Conservation (phyloP, 331 rosid genomes). For the Spiraea crenata region DNA sequence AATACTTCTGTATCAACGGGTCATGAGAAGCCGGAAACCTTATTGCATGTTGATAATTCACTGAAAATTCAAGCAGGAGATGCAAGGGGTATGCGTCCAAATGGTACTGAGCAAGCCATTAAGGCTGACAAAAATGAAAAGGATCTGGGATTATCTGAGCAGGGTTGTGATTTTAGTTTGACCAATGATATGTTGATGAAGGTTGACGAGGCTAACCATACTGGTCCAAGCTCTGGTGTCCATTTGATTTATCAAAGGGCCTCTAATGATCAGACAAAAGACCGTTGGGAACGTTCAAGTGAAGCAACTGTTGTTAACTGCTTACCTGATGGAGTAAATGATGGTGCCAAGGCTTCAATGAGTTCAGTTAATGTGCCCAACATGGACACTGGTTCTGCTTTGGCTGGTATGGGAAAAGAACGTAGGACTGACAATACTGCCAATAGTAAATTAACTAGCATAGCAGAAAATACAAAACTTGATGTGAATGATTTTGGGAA, state of each 20-base stretch:
- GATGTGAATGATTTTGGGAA: constrained; percentile 29
- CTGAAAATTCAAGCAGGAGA: constrained; percentile 15
- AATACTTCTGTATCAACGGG: constrained; percentile 21
- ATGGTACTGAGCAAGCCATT: constrained; percentile 17
- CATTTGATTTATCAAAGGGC: too few species aligned
- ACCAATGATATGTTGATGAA: constrained; percentile 26
- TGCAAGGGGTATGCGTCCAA: constrained; percentile 12
- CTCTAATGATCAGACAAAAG: too few species aligned
- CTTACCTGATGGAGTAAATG: constrained; percentile 27
- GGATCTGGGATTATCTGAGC: constrained; percentile 28
- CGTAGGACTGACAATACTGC: constrained; percentile 26
- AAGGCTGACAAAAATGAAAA: constrained; percentile 30
- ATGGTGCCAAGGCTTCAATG: constrained; percentile 25
- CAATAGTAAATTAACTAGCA: constrained; percentile 16
- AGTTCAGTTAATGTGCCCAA: constrained; percentile 31
- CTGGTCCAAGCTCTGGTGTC: constrained; percentile 12
- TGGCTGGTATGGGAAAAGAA: constrained; percentile 27
- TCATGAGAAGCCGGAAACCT: constrained; percentile 33
- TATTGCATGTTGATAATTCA: constrained; percentile 13
- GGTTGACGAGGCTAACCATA: constrained; percentile 26
- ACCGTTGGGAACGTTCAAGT: background rate
- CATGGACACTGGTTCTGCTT: constrained; percentile 29
- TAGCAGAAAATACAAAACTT: constrained; percentile 28
- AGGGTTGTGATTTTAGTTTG: constrained; percentile 24
- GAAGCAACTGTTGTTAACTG: constrained; percentile 27